Conservation (phyloP, 169 alveolate genomes). For the Neospora caninum region DNA sequence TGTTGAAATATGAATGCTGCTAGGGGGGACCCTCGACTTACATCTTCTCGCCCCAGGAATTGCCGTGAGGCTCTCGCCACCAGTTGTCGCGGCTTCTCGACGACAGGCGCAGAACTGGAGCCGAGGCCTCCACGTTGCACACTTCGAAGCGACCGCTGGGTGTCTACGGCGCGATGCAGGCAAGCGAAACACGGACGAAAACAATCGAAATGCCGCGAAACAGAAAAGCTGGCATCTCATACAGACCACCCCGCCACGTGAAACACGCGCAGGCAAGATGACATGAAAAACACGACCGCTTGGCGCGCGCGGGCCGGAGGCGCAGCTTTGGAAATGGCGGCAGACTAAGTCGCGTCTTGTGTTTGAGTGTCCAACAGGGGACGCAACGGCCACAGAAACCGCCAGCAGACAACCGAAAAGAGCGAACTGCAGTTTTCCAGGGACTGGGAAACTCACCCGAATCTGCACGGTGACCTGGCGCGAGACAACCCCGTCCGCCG, state of each 20-base stretch:
- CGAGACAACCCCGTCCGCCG: not conserved
- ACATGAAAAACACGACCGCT: too few species aligned
- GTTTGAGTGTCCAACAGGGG: too few species aligned
- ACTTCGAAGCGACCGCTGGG: not conserved
- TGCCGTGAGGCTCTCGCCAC: slow-evolving; percentile 58
- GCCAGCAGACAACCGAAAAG: too few species aligned
- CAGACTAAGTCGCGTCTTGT: too few species aligned
- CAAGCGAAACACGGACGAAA: not conserved
- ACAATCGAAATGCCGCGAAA: too few species aligned
- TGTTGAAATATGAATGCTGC: not conserved
- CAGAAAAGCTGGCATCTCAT: too few species aligned
- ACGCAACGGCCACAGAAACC: too few species aligned
- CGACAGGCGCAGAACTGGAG: slow-evolving; percentile 35
- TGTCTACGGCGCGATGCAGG: not conserved
- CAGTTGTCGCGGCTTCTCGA: slow-evolving; percentile 38
- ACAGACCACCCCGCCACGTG: too few species aligned
- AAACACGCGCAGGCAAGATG: too few species aligned
- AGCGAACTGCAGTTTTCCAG: not conserved
- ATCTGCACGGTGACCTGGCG: slow-evolving; percentile 2
- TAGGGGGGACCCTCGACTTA: not conserved
- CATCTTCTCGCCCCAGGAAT: slow-evolving; percentile 57
- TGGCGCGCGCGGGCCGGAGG: too few species aligned
- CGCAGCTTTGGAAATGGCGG: too few species aligned
- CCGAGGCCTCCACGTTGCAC: not conserved
- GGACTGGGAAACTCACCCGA: not conserved